Evolutionary conservation across 2,329 filamentous ascomycete species (phyloP).

Genomic region (Emergomyces pasteurianus): DNA sequence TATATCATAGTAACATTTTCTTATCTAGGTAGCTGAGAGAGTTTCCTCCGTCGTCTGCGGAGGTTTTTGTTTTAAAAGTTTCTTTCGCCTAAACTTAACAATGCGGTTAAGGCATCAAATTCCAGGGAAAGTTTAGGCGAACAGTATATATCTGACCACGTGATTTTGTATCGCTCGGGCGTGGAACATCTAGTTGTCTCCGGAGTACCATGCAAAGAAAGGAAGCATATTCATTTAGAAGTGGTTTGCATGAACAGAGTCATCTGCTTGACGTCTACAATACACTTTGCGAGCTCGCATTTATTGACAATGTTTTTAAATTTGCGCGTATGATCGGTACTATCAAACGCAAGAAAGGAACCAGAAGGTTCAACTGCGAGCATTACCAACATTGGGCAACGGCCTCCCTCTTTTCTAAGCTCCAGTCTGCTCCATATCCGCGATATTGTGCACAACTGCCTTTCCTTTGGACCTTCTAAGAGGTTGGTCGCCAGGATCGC

Average conservation of each 20-base stretch:
- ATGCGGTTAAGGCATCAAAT: neutral
- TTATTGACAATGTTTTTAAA: neutral
- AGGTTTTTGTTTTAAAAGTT: no score
- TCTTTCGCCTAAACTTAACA: neutral
- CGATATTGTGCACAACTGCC: neutral
- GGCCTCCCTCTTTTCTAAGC: neutral
- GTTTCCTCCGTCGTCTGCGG: constrained; percentile 9
- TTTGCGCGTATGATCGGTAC: neutral
- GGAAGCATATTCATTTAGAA: no score
- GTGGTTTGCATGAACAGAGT: neutral
- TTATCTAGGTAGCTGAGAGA: neutral
- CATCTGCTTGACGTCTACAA: neutral
- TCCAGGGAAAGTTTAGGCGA: neutral
- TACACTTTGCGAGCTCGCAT: neutral
- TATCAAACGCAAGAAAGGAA: neutral
- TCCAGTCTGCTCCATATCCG: neutral
- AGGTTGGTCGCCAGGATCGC: neutral
- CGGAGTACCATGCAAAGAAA: no score
- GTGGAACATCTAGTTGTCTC: no score
- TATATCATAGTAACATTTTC: neutral
- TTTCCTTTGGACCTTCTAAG: neutral
- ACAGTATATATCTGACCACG: neutral
- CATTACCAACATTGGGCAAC: neutral
- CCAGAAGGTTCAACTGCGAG: no score
- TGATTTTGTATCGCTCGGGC: neutral